Percentiles rank a stretch among this genome's conserved stretches.
phyloP scores from a whole-genome alignment of 2,329 filamentous ascomycete genomes.

The Penicillium capsulatum region DNA sequence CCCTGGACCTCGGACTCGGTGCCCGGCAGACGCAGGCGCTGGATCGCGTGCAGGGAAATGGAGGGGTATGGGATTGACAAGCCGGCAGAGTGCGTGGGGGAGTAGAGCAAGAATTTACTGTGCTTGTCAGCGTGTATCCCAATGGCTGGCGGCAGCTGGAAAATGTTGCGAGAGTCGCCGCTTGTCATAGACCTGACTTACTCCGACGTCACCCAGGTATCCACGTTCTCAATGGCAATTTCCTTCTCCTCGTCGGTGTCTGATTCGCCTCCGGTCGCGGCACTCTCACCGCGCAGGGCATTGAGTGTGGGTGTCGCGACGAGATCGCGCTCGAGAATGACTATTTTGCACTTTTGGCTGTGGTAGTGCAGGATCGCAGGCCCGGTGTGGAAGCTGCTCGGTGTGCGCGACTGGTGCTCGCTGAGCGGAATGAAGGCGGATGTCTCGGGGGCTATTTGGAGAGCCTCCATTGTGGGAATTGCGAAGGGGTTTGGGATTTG shows the following conservation, averaged over 20 bases:
- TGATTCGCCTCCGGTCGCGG: constrained; percentile 14
- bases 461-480: constrained; percentile 38
- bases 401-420: constrained; percentile 47
- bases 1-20: constrained; percentile 37
- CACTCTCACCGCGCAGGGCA: constrained; percentile 22
- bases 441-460: constrained; percentile 36
- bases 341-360: constrained; percentile 43
- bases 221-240: constrained; percentile 38
- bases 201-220: constrained; percentile 49
- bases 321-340: constrained; percentile 42
- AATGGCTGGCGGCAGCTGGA: no score
- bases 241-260: constrained; percentile 26
- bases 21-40: constrained; percentile 39
- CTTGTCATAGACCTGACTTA: constrained; percentile 23
- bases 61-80: constrained; percentile 47
- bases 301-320: constrained; percentile 32
- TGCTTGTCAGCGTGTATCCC: no score
- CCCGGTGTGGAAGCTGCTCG: constrained; percentile 46
- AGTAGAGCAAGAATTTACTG: constrained; percentile 45
- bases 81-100: constrained; percentile 31
- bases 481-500: constrained; percentile 1
- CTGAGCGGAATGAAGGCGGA: constrained; percentile 43
- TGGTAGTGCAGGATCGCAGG: constrained; percentile 47
- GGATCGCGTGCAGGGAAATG: constrained; percentile 48
- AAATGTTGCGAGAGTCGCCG: no score